Conservation (phyloP, 2,329 filamentous ascomycete genomes). For the Cordyceps cicadae region DNA sequence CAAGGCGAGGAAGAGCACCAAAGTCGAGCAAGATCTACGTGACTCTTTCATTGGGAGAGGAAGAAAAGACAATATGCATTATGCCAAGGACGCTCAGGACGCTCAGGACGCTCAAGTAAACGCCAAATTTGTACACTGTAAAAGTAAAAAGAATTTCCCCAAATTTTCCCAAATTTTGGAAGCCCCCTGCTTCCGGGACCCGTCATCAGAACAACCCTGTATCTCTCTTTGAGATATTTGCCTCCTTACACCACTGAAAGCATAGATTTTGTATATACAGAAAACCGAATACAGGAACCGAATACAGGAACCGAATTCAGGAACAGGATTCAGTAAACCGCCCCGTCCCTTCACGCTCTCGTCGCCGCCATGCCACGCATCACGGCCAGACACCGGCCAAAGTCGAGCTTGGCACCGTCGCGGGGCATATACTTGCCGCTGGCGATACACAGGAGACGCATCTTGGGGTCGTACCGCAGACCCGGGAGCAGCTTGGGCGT, state of each 20-base stretch:
- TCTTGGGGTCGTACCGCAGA: slow-evolving; percentile 77
- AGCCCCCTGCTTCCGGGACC: background rate
- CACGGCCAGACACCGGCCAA: slow-evolving; percentile 35
- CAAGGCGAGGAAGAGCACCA: too few species aligned
- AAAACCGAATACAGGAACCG: background rate
- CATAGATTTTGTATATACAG: background rate
- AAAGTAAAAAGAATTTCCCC: background rate
- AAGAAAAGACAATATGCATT: background rate
- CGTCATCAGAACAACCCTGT: background rate
- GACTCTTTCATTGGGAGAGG: background rate
- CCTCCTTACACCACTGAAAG: background rate
- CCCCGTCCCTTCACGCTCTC: background rate
- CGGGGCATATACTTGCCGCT: slow-evolving; percentile 68
- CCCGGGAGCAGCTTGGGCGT: slow-evolving; percentile 88
- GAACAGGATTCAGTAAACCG: too few species aligned
- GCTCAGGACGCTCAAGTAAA: background rate
- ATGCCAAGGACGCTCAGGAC: background rate
- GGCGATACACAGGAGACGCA: slow-evolving; percentile 90
- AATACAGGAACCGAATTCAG: too few species aligned
- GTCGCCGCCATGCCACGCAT: slow-evolving; percentile 29
- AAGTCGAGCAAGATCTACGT: background rate
- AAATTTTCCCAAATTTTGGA: background rate
- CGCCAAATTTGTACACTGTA: background rate
- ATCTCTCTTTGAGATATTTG: background rate
- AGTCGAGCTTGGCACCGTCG: slow-evolving; percentile 44